Percentiles rank a stretch among this genome's conserved stretches.
Conservation (phyloP, 805 yeast species). For the Middelhovenomyces tepae region DNA sequence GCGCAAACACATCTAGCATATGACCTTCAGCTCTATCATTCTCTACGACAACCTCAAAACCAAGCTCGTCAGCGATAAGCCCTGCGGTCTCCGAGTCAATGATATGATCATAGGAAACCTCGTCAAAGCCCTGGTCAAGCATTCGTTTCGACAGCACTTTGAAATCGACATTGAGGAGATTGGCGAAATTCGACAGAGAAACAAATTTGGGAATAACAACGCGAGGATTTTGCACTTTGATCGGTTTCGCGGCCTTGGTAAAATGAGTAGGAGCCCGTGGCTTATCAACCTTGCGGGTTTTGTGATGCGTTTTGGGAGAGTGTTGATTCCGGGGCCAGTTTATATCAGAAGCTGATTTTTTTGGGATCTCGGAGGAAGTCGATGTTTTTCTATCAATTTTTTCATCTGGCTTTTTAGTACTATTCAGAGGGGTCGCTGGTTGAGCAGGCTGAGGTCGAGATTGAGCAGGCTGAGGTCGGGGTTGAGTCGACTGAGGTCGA, state of each 20-base stretch:
- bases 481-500: too few species aligned
- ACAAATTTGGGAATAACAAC: slow-evolving; percentile 59
- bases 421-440: too few species aligned
- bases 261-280: too few species aligned
- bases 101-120: slow-evolving; percentile 57
- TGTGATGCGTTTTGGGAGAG: too few species aligned
- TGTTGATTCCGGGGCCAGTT: too few species aligned
- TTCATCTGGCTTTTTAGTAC: too few species aligned
- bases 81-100: slow-evolving; percentile 80
- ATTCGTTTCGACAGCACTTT: slow-evolving; percentile 50
- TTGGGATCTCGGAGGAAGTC: too few species aligned
- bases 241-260: slow-evolving; percentile 1
- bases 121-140: slow-evolving; percentile 64
- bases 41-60: slow-evolving; percentile 46
- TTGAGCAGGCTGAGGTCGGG: too few species aligned
- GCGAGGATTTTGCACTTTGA: slow-evolving; percentile 10
- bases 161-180: slow-evolving; percentile 56
- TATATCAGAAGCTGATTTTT: too few species aligned
- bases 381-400: too few species aligned
- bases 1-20: slow-evolving; percentile 52
- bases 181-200: slow-evolving; percentile 71
- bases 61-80: slow-evolving; percentile 82
- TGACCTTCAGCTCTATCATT: slow-evolving; percentile 43
- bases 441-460: too few species aligned
- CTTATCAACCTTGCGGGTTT: too few species aligned